Evolutionary conservation across 306 rosid species (phyloP), one percentile per base, ranked within the genome.

Genomic region (Vachellia pachyceras): DNA sequence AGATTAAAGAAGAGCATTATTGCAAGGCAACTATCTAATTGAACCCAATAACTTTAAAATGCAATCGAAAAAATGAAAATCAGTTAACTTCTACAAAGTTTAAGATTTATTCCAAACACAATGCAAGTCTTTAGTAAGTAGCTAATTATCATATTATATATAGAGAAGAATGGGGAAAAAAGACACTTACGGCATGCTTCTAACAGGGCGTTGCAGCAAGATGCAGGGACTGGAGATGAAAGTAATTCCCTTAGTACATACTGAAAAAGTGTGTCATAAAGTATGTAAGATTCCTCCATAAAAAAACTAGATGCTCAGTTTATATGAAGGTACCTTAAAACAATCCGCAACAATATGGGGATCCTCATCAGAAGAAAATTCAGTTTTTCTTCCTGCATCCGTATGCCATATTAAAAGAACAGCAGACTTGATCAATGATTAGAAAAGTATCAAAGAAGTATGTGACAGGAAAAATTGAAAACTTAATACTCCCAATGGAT

Each of bases 151-250:
- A 82, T 57, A 7, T 23, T 57, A 11, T 23, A 72, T 13, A 44
- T 37, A 69, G 47, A 41, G 8, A 39, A 36, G 42, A 55, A 41
- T 70, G 72, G 33, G 33, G 2, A 29, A 29, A 25, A 29, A 55
- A 42, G 64, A 77, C 72, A 89, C 91, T 86, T 89, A 88, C 95
- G 87, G 77, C 88, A 86, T 73, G 93, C 87, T 77, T 87, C 91
- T 70, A 89, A 82, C 23, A 91, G 86, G 29, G 95, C 93, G 5
- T 86, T 87, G 80, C 95, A 91, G 85, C 95, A 91, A 83, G 95
- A 91, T 71, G 93, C 95, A 64, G 95, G 95, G 75, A 91, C 90
- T 5, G 93, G 95, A 81, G 93, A 86, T 71, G 95, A 91, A 46
- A 92, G 93, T 85, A 91, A 84, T 84, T 89, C 95, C 77, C 95